phyloP scores from a whole-genome alignment of 2,329 filamentous ascomycete genomes.

The Paracorniculantispora psalliotae region DNA sequence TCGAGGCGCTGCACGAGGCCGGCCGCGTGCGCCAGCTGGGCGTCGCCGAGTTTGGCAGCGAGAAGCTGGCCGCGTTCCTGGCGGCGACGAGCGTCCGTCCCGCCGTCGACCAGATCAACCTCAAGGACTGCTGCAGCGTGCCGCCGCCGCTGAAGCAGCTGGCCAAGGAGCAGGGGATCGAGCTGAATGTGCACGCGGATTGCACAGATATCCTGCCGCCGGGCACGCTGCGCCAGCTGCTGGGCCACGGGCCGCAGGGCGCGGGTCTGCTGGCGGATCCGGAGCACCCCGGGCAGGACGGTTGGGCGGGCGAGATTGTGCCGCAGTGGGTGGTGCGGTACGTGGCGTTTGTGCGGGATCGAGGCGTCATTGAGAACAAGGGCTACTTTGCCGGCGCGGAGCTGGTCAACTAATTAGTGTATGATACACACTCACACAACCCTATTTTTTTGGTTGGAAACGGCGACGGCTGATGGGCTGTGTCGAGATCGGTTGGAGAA shows the following conservation, averaged over 20 bases:
- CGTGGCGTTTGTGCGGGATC: conserved; percentile 87
- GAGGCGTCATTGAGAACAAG: conserved; percentile 97
- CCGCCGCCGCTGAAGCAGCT: conserved; percentile 80
- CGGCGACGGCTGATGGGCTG: no score
- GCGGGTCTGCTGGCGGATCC: conserved; percentile 68
- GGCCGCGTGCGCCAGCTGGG: conserved; percentile 73
- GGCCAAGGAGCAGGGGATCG: conserved; percentile 77
- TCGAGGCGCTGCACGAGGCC: conserved; percentile 68
- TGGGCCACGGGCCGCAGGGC: conserved; percentile 67
- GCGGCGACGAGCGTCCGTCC: conserved; percentile 66
- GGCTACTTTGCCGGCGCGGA: conserved; percentile 91
- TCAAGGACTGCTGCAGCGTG: conserved; percentile 92
- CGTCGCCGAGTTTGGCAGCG: conserved; percentile 84
- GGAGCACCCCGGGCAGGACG: conserved; percentile 43
- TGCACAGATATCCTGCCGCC: conserved; percentile 85
- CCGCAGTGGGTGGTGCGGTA: conserved; percentile 98
- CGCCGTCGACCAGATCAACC: conserved; percentile 90
- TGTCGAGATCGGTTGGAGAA: neutral
- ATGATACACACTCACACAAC: no score
- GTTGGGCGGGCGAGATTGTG: conserved; percentile 70
- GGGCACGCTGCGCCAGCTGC: conserved; percentile 77
- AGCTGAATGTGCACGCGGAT: conserved; percentile 89
- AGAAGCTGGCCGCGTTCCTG: conserved; percentile 75
- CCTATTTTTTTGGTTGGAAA: neutral
- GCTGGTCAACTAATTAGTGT: conserved; percentile 40